Evolutionary conservation across 2,329 filamentous ascomycete genomes (phyloP).

Genomic region (Colletotrichum spinosum): DNA sequence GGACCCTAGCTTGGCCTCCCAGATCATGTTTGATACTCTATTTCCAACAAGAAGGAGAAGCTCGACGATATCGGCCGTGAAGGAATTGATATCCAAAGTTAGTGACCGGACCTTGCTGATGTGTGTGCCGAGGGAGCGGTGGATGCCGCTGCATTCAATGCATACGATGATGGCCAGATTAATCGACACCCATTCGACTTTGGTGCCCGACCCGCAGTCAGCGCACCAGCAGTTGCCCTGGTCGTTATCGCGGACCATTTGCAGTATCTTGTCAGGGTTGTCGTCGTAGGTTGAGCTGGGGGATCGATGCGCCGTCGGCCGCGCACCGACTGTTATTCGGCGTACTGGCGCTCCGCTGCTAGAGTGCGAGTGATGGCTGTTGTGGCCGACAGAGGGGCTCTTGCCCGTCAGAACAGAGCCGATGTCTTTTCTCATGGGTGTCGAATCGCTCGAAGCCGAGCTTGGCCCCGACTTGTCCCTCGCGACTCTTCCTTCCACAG

Average conservation of each 20-base stretch:
- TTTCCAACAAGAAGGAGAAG: conserved; percentile 92
- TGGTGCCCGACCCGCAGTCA: conserved; percentile 90
- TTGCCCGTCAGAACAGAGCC: conserved; percentile 94
- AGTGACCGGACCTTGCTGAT: conserved; percentile 97
- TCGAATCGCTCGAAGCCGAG: conserved; percentile 58
- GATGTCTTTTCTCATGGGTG: conserved; percentile 82
- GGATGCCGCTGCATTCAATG: conserved; percentile 98
- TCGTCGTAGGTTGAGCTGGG: conserved; percentile 82
- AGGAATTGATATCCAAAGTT: conserved; percentile 94
- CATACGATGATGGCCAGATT: conserved; percentile 96
- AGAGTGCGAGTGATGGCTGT: conserved; percentile 60
- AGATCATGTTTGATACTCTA: conserved; percentile 94
- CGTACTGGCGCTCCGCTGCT: conserved; percentile 74
- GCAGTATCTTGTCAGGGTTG: conserved; percentile 85
- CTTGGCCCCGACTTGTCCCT: conserved; percentile 61
- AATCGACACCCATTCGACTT: conserved; percentile 99
- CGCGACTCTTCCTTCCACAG: conserved; percentile 83
- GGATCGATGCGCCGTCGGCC: conserved; percentile 77
- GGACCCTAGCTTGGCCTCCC: conserved; percentile 87
- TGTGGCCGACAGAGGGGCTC: conserved; percentile 75
- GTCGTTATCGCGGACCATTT: conserved; percentile 88
- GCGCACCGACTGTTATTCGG: conserved; percentile 90
- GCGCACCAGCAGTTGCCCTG: conserved; percentile 95
- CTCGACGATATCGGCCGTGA: conserved; percentile 97
- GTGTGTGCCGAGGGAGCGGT: conserved; percentile 94